Evolutionary conservation across 1,284 basidiomycete genomes (phyloP).

Genomic region (Lentinus polychrous): DNA sequence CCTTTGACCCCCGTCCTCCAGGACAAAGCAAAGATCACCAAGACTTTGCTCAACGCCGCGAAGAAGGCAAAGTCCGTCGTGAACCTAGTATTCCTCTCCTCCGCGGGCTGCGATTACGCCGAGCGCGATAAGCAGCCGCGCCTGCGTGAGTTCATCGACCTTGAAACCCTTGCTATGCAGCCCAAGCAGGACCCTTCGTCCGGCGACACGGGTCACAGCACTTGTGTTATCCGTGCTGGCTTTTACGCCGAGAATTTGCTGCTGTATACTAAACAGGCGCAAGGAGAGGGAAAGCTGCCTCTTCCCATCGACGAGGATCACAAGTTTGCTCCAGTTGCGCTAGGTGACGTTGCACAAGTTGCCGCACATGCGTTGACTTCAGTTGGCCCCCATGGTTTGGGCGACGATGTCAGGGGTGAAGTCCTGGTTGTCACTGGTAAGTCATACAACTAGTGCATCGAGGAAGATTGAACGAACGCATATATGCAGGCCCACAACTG

Average conservation of each 20-base stretch:
- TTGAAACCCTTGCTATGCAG: conserved; percentile 17
- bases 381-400: conserved; percentile 17
- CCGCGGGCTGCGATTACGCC: conserved; percentile 15
- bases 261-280: conserved; percentile 19
- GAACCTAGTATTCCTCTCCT: conserved; percentile 19
- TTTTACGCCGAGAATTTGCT: conserved; percentile 20
- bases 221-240: conserved; percentile 18
- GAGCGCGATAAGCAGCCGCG: conserved; percentile 16
- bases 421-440: conserved; percentile 16
- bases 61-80: conserved; percentile 15
- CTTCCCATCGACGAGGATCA: conserved; percentile 16
- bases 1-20: background rate
- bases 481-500: conserved; percentile 8
- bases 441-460: background rate
- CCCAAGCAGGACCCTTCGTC: conserved; percentile 14
- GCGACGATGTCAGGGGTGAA: conserved; percentile 17
- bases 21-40: conserved; percentile 17
- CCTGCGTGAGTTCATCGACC: conserved; percentile 20
- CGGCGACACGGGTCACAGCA: conserved; percentile 14
- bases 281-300: conserved; percentile 15
- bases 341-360: conserved; percentile 18
- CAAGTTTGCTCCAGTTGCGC: conserved; percentile 20
- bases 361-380: conserved; percentile 15
- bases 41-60: conserved; percentile 15
- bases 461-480: background rate